Conservation (phyloP, 164 flowering plant genomes). For the Magnolia changhungtana region DNA sequence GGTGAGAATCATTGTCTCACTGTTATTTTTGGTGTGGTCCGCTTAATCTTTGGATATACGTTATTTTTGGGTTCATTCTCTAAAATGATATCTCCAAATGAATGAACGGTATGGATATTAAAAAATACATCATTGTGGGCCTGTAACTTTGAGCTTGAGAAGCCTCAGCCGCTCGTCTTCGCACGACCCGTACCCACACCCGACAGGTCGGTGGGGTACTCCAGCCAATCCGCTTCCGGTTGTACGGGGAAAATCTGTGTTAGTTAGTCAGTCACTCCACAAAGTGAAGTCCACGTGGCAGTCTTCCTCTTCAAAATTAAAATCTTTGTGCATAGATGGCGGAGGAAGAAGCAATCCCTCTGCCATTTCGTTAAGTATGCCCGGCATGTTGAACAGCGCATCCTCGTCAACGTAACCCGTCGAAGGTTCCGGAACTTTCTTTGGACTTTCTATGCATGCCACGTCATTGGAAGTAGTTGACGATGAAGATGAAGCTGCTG, state of each 20-base stretch:
- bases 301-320: conserved; percentile 23
- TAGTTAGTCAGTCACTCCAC: conserved; percentile 37
- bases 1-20: no score
- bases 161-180: no score
- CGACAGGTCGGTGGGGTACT: no score
- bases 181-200: no score
- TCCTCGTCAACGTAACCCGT: conserved; percentile 17
- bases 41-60: no score
- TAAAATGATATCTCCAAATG: no score
- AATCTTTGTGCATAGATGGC: conserved; percentile 18
- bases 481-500: not conserved
- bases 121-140: no score
- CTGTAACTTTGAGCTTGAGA: no score
- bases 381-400: conserved; percentile 30
- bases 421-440: conserved; percentile 2
- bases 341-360: conserved; percentile 53
- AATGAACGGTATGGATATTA: no score
- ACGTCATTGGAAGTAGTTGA: not conserved
- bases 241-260: not conserved
- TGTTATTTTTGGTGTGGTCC: no score
- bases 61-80: no score
- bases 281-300: conserved; percentile 35
- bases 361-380: conserved; percentile 42
- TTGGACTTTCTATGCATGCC: not conserved
- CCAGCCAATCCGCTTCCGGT: no score